Percentiles rank a stretch among this genome's conserved stretches.
phyloP scores from a whole-genome alignment of 2,329 filamentous ascomycete genomes.

The Apiospora hydei region DNA sequence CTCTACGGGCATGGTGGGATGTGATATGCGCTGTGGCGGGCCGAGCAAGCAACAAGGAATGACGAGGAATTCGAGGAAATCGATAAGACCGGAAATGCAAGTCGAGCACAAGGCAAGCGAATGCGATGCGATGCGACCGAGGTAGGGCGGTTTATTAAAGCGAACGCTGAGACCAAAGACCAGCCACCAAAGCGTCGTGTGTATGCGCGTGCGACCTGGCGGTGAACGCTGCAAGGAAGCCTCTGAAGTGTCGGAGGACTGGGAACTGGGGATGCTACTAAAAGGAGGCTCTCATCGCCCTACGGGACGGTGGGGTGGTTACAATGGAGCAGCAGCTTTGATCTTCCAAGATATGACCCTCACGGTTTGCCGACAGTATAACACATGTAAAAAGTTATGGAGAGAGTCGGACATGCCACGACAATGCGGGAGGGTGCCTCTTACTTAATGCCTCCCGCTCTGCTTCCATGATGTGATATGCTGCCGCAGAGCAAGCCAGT shows the following conservation, averaged over 20 bases:
- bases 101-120: not conserved
- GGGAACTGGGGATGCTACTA: not conserved
- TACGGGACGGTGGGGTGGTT: not conserved
- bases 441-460: not conserved
- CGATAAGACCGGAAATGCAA: not conserved
- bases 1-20: conserved; percentile 55
- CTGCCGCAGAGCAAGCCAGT: not conserved
- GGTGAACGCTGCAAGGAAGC: conserved; percentile 21
- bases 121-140: conserved; percentile 2
- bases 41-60: not conserved
- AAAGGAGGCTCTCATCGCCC: conserved; percentile 9
- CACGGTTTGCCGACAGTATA: not conserved
- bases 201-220: conserved; percentile 14
- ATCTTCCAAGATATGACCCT: not conserved
- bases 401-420: not conserved
- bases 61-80: not conserved
- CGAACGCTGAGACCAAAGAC: conserved; percentile 13
- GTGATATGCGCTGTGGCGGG: not conserved
- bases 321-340: not conserved
- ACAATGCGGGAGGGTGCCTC: not conserved
- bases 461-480: not conserved
- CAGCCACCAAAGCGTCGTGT: conserved; percentile 14
- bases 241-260: not conserved
- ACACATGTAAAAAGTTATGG: not conserved
- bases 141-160: conserved; percentile 9